Conservation (phyloP, 2,329 filamentous ascomycete species). For the Coniochaeta pulveracea region DNA sequence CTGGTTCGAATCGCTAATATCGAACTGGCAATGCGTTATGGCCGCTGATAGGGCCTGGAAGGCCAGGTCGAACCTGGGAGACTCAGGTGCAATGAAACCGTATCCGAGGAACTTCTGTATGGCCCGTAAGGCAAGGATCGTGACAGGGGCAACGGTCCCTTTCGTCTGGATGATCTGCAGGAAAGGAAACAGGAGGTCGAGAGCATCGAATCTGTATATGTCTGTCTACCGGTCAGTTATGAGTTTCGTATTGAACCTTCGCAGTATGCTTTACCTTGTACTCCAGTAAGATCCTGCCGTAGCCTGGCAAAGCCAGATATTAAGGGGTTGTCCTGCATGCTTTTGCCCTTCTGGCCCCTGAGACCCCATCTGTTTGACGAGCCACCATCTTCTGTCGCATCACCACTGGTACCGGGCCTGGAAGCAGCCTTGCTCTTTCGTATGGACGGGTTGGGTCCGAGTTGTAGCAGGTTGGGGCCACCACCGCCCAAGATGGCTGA, state of each 20-base stretch:
- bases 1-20: slow-evolving; percentile 87
- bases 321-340: slow-evolving; percentile 92
- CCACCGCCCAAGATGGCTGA: slow-evolving; percentile 87
- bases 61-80: slow-evolving; percentile 77
- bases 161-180: slow-evolving; percentile 94
- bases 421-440: slow-evolving; percentile 28
- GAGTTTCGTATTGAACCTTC: neutral
- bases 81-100: slow-evolving; percentile 73
- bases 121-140: slow-evolving; percentile 83
- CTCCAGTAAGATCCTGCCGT: slow-evolving; percentile 74
- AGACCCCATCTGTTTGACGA: slow-evolving; percentile 84
- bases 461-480: slow-evolving; percentile 45
- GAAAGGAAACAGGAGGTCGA: slow-evolving; percentile 82
- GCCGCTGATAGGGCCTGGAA: slow-evolving; percentile 93
- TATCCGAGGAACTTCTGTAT: slow-evolving; percentile 96
- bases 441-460: slow-evolving; percentile 32
- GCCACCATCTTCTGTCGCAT: slow-evolving; percentile 39
- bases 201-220: slow-evolving; percentile 79
- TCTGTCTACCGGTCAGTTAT: slow-evolving; percentile 39
- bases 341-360: slow-evolving; percentile 89
- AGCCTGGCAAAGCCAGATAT: slow-evolving; percentile 91
- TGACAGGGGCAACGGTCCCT: slow-evolving; percentile 91
- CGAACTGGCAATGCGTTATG: slow-evolving; percentile 95
- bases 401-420: slow-evolving; percentile 19
- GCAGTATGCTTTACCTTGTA: slow-evolving; percentile 50